Evolutionary conservation across 148 eudicot genomes (phyloP).

Genomic region (Spergularia bocconei): DNA sequence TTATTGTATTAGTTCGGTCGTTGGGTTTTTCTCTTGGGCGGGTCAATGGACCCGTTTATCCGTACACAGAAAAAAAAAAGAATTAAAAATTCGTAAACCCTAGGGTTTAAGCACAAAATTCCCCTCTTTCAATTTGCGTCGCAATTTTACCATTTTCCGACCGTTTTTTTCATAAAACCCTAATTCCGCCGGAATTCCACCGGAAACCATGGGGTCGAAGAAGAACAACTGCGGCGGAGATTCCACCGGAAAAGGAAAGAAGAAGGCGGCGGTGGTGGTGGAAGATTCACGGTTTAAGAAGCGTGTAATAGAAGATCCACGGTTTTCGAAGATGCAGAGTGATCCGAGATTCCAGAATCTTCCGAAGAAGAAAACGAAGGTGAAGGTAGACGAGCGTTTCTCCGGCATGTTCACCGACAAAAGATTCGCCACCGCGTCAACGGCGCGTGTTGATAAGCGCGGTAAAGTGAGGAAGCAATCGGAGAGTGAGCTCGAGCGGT

Average conservation of each 20-base stretch:
- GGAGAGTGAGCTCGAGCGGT: slow-evolving; percentile 46
- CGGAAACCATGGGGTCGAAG: slow-evolving; percentile 38
- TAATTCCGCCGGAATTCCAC: not conserved
- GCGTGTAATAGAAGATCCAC: slow-evolving; percentile 44
- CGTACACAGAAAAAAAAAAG: not conserved
- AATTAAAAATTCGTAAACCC: not conserved
- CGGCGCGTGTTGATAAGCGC: slow-evolving; percentile 67
- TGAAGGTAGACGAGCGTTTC: slow-evolving; percentile 69
- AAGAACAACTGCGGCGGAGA: slow-evolving; percentile 32
- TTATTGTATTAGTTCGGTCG: too few species aligned
- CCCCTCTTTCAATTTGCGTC: not conserved
- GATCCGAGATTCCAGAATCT: slow-evolving; percentile 79
- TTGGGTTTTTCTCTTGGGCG: not conserved
- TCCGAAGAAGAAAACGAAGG: slow-evolving; percentile 57
- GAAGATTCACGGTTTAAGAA: too few species aligned
- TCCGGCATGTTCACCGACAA: slow-evolving; percentile 55
- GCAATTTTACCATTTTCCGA: not conserved
- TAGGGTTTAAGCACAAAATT: slow-evolving; percentile 19
- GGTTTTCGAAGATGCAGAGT: slow-evolving; percentile 57
- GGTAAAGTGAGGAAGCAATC: slow-evolving; percentile 48
- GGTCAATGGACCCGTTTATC: too few species aligned
- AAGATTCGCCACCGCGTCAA: slow-evolving; percentile 46
- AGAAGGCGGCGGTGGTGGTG: not conserved
- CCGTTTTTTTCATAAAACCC: not conserved
- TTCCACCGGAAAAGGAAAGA: slow-evolving; percentile 16